Evolutionary conservation across 202 grass and related monocot species (phyloP).

Genomic region (Saccharum hybrid): DNA sequence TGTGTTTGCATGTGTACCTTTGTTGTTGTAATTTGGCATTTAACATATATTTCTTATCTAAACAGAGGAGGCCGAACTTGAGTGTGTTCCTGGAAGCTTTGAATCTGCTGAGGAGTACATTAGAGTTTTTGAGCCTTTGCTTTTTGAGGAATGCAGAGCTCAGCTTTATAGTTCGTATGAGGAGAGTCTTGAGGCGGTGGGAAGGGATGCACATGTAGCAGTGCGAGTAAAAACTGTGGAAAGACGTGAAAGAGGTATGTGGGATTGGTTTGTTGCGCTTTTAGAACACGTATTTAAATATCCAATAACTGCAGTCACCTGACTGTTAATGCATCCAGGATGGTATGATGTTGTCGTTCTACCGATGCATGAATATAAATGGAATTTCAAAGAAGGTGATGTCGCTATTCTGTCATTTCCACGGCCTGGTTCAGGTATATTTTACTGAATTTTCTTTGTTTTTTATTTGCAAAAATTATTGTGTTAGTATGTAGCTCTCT

Average conservation of each 20-base stretch:
- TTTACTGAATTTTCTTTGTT: slow-evolving; percentile 1
- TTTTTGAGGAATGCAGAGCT: slow-evolving; percentile 99
- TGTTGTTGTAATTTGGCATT: slow-evolving; percentile 7
- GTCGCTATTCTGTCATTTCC: slow-evolving; percentile 82
- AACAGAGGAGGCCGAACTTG: slow-evolving; percentile 90
- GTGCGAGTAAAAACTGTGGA: slow-evolving; percentile 83
- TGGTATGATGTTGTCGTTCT: slow-evolving; percentile 93
- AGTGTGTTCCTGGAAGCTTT: slow-evolving; percentile 89
- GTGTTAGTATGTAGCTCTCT: neutral
- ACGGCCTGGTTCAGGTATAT: slow-evolving; percentile 79
- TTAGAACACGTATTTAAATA: slow-evolving; percentile 13
- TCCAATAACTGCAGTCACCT: slow-evolving; percentile 15
- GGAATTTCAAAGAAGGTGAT: slow-evolving; percentile 99
- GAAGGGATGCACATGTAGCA: slow-evolving; percentile 83
- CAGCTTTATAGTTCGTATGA: slow-evolving; percentile 95
- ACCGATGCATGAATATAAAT: slow-evolving; percentile 80
- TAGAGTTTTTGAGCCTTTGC: slow-evolving; percentile 95
- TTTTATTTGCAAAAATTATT: slow-evolving; percentile 25
- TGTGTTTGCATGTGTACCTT: slow-evolving; percentile 1
- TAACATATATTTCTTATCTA: slow-evolving; percentile 41
- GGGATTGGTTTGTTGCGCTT: slow-evolving; percentile 16
- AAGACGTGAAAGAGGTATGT: slow-evolving; percentile 89
- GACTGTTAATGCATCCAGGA: slow-evolving; percentile 52
- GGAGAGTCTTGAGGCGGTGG: slow-evolving; percentile 79
- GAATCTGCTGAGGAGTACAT: slow-evolving; percentile 92